Conservation (phyloP, 495 filamentous ascomycete species). For the Neurospora sp. region DNA sequence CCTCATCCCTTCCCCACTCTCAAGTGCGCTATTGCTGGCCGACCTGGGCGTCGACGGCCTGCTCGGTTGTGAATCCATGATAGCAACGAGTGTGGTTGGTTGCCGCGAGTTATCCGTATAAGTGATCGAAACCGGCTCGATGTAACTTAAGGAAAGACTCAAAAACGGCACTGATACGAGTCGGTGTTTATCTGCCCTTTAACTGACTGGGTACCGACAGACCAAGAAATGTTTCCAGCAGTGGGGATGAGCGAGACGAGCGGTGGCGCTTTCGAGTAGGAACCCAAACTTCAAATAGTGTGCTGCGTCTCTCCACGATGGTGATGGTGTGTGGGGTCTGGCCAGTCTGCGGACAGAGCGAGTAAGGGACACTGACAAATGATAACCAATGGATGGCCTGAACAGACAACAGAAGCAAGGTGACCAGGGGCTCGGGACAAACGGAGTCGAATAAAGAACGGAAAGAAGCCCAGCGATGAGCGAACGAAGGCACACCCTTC, state of each 20-base stretch:
- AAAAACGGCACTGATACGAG: not conserved
- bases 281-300: not conserved
- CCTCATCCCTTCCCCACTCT: constrained; percentile 32
- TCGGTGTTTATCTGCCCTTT: not conserved
- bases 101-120: not conserved
- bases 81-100: not conserved
- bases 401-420: not conserved
- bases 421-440: not conserved
- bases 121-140: not conserved
- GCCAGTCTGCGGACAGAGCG: not conserved
- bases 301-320: not conserved
- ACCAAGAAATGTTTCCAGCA: not conserved
- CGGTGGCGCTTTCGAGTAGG: not conserved
- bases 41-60: constrained; percentile 1
- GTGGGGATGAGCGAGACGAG: not conserved
- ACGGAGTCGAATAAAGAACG: not conserved
- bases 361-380: not conserved
- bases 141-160: not conserved
- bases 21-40: not conserved
- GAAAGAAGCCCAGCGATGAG: not conserved
- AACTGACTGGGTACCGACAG: not conserved
- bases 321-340: not conserved
- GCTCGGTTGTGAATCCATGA: not conserved
- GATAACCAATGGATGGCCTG: not conserved
- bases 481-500: not conserved